phyloP scores from a whole-genome alignment of 345 rosid species.

The Gynandropsis gynandra region DNA sequence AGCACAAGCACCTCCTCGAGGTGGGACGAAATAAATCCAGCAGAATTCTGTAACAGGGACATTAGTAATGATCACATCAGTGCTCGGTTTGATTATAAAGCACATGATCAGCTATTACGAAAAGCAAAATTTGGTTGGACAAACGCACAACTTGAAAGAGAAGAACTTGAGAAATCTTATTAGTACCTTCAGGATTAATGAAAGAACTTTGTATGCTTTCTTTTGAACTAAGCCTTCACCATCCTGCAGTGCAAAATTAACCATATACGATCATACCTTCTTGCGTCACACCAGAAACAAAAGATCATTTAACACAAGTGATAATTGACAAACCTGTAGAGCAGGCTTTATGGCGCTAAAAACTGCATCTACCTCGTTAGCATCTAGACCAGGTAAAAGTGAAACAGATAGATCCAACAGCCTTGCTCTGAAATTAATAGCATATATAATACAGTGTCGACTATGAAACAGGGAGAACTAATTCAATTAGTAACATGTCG shows the following conservation, averaged over 20 bases:
- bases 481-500: neutral
- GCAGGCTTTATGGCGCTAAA: slow-evolving; percentile 65
- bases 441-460: slow-evolving; percentile 7
- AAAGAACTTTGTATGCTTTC: slow-evolving; percentile 92
- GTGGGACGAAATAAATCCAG: slow-evolving; percentile 48
- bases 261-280: slow-evolving; percentile 11
- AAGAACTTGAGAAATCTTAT: neutral
- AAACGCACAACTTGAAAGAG: neutral
- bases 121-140: slow-evolving; percentile 6
- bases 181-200: slow-evolving; percentile 65
- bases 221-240: slow-evolving; percentile 67
- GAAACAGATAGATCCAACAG: slow-evolving; percentile 76
- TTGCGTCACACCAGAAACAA: slow-evolving; percentile 5
- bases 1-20: slow-evolving; percentile 58
- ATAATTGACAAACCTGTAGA: slow-evolving; percentile 49
- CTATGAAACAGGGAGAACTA: slow-evolving; percentile 10
- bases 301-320: slow-evolving; percentile 14
- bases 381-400: slow-evolving; percentile 68
- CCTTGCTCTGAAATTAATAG: slow-evolving; percentile 54
- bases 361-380: slow-evolving; percentile 42
- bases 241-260: slow-evolving; percentile 44
- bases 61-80: slow-evolving; percentile 19
- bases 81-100: slow-evolving; percentile 2
- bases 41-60: slow-evolving; percentile 40
- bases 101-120: slow-evolving; percentile 2